These are phyloP conservation scores for Rhizopogon vinicolor DNA, from an alignment of 768 basidiomycete species.

Conservation along the genomic window DNA sequence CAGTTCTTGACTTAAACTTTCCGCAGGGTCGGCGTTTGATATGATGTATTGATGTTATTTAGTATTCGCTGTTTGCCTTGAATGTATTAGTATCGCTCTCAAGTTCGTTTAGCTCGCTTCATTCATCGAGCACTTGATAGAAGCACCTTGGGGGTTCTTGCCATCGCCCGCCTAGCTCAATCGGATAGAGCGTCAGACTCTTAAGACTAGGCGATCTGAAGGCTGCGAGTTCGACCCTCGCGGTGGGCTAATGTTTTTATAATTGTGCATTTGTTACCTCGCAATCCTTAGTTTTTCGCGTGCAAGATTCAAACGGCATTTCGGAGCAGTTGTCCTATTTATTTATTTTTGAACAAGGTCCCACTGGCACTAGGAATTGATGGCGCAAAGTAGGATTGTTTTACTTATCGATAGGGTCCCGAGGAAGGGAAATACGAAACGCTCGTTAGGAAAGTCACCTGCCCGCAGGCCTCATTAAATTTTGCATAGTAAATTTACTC, in stretches of 20 bases:
- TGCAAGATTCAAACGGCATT: too few species aligned
- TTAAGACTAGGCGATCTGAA: slow-evolving; percentile 50
- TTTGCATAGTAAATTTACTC: too few species aligned
- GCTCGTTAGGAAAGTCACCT: too few species aligned
- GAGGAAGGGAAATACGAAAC: too few species aligned
- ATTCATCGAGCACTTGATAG: not conserved
- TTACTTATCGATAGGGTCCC: too few species aligned
- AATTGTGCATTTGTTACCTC: not conserved
- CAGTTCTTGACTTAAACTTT: not conserved
- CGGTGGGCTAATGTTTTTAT: slow-evolving; percentile 46
- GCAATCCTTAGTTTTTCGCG: too few species aligned
- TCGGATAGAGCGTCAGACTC: slow-evolving; percentile 67
- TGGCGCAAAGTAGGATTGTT: too few species aligned
- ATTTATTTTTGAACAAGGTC: too few species aligned
- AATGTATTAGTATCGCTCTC: not conserved
- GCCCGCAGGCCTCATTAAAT: too few species aligned
- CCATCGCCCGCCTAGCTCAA: slow-evolving; percentile 56
- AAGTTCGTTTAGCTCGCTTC: not conserved
- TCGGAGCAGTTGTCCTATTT: too few species aligned
- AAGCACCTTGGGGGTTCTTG: too few species aligned
- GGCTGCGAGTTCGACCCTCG: slow-evolving; percentile 64
- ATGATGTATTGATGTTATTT: not conserved
- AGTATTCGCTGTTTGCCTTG: not conserved
- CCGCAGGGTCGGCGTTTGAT: slow-evolving; percentile 27
- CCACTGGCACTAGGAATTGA: too few species aligned